These are phyloP conservation scores for Mimosa bimucronata DNA, from an alignment of 306 rosid species.

Conservation along the genomic window DNA sequence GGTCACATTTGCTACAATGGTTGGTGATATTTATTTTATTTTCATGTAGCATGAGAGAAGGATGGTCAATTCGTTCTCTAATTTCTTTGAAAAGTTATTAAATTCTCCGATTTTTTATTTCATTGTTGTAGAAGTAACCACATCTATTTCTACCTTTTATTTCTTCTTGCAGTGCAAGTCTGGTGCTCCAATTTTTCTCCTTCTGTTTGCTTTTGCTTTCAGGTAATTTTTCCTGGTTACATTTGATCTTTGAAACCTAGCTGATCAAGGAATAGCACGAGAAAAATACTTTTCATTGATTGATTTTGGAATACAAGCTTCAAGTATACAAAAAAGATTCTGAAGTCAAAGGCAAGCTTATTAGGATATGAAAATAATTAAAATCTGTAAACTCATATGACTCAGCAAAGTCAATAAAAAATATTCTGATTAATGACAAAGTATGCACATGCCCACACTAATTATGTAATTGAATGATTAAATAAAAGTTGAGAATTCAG, in stretches of 20 bases:
- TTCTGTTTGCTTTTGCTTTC: constrained; percentile 96
- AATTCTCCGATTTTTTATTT: not conserved
- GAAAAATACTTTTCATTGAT: not conserved
- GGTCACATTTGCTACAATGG: constrained; percentile 99
- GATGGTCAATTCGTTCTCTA: constrained; percentile 7
- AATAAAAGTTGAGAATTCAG: too few species aligned
- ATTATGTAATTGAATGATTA: too few species aligned
- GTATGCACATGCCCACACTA: not conserved
- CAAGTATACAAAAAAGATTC: not conserved
- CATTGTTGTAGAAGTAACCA: constrained; percentile 24
- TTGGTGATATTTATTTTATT: constrained; percentile 49
- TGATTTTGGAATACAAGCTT: not conserved
- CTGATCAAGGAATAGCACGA: not conserved
- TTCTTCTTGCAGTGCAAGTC: constrained; percentile 90
- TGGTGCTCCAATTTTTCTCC: constrained; percentile 94
- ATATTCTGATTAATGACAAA: not conserved
- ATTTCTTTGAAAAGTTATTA: constrained; percentile 30
- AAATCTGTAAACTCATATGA: not conserved
- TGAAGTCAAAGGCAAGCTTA: not conserved
- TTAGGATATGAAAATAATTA: not conserved
- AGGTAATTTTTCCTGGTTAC: constrained; percentile 54
- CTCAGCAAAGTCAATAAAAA: not conserved
- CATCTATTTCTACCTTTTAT: constrained; percentile 27
- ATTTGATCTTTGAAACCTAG: constrained; percentile 30
- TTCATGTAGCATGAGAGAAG: constrained; percentile 28